Conservation (phyloP, 345 rosid species). For the Euphorbia lathyris region DNA sequence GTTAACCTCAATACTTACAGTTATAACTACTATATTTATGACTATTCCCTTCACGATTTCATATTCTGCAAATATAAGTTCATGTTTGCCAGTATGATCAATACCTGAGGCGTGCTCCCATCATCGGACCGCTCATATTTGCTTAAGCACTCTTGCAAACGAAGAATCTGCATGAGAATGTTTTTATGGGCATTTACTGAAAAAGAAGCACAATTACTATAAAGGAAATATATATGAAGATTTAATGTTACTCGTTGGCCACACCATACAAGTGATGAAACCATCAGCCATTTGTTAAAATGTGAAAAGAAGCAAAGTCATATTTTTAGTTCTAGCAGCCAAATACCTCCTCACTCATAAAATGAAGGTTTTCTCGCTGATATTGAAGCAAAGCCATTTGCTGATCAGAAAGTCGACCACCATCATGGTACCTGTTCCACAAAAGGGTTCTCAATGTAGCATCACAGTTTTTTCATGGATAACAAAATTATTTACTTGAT, state of each 20-base stretch:
- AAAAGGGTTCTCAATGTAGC: constrained; percentile 11
- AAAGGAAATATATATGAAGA: constrained; percentile 8
- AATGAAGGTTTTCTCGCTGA: constrained; percentile 96
- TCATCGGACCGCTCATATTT: constrained; percentile 84
- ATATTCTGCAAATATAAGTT: neutral
- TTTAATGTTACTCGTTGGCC: neutral
- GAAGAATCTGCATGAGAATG: constrained; percentile 56
- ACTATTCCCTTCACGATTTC: neutral
- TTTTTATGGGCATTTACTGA: neutral
- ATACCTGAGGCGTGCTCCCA: constrained; percentile 89
- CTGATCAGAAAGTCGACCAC: constrained; percentile 91
- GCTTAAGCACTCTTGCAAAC: constrained; percentile 84
- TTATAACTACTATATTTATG: neutral
- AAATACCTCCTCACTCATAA: constrained; percentile 86
- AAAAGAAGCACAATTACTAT: neutral
- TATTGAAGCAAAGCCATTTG: constrained; percentile 95
- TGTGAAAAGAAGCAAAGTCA: neutral
- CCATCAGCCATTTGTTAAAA: neutral
- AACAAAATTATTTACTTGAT: neutral
- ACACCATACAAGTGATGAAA: constrained; percentile 5
- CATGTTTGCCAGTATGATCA: constrained; percentile 1
- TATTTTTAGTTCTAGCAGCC: neutral
- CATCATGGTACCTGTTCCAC: constrained; percentile 70
- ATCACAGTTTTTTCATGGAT: neutral
- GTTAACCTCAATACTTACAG: neutral